Conservation (phyloP, 257 asterid genomes). For the Nicotiana benthamiana region DNA sequence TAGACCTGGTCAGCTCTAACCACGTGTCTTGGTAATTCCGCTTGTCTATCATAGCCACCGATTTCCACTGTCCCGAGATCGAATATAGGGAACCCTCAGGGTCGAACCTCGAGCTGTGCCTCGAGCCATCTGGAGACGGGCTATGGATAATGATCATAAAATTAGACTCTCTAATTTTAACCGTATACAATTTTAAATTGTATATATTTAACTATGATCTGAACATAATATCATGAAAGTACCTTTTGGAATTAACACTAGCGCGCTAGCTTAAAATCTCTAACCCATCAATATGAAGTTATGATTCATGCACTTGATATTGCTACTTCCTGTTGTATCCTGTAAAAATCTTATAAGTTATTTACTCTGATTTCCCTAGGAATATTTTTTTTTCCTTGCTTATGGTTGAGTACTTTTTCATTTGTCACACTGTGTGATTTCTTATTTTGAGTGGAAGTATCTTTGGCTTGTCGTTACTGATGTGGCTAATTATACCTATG, state of each 20-base stretch:
- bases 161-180: no score
- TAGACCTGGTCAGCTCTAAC: no score
- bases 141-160: no score
- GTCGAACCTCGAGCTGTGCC: no score
- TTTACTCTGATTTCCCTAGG: background rate
- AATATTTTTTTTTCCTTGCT: background rate
- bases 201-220: background rate
- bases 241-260: background rate
- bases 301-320: background rate
- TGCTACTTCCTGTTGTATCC: background rate
- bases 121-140: no score
- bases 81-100: no score
- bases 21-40: no score
- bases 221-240: background rate
- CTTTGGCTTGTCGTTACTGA: background rate
- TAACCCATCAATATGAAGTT: background rate
- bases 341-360: background rate
- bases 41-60: no score
- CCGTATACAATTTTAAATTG: background rate
- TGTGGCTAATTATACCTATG: constrained; percentile 3
- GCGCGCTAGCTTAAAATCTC: background rate
- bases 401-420: background rate
- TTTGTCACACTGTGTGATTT: no score
- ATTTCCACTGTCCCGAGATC: no score
- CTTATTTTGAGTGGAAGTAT: background rate